phyloP scores from a whole-genome alignment of 176 grass and related monocot species.

The Tuctoria greenei region DNA sequence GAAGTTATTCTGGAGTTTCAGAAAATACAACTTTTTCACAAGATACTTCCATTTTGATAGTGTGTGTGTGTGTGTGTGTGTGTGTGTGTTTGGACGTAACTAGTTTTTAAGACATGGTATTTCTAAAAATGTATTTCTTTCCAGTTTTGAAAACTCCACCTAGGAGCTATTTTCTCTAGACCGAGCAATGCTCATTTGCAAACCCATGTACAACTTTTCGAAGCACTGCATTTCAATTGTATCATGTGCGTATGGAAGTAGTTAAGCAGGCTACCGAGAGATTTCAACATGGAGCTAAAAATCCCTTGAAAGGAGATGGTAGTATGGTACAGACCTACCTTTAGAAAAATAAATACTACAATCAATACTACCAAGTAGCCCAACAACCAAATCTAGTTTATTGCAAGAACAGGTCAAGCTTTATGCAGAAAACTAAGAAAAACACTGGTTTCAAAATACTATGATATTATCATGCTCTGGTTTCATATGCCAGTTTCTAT shows the following conservation, averaged over 20 bases:
- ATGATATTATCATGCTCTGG: conserved; percentile 30
- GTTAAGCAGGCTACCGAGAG: background rate
- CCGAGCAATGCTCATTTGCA: no score
- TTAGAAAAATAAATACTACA: background rate
- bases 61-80: no score
- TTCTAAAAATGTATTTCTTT: no score
- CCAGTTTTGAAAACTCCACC: no score
- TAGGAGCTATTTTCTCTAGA: no score
- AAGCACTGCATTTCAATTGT: no score
- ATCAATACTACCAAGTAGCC: background rate
- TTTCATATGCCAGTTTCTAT: conserved; percentile 42
- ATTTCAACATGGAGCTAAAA: background rate
- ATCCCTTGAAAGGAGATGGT: background rate
- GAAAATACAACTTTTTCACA: no score
- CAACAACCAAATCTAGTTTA: background rate
- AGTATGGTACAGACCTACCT: background rate
- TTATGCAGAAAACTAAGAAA: background rate
- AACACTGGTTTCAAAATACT: background rate
- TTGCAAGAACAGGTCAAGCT: background rate
- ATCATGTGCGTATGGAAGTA: background rate
- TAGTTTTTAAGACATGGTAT: no score
- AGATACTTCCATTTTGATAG: no score
- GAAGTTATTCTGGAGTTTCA: no score
- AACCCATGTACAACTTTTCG: no score
- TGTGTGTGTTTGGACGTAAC: no score